Evolutionary conservation across 345 rosid species (phyloP), one percentile per base, ranked within the genome.

Genomic region (Pistacia integerrima): DNA sequence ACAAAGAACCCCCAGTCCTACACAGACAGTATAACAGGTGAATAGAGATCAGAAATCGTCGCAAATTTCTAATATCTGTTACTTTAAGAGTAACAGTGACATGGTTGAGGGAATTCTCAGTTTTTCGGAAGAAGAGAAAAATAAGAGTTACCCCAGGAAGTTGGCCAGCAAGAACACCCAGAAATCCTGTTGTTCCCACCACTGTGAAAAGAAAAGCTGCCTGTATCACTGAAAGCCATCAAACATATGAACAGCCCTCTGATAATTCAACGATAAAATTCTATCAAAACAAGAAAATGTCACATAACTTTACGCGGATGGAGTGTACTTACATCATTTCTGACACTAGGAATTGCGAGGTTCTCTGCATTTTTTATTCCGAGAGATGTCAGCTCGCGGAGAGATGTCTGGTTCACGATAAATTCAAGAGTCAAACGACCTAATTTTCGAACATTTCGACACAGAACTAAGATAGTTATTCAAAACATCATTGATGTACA

Each of bases 1-100:
- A 91, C 77, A 81, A 93, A 95, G 91, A 95, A 95, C 52, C 99
- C 99, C 98, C 99, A 95, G 71, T 95, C 99, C 98, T 93, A 81
- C 69, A 78, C 28, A n/a, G 22, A 64, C 54, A 17, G 16, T 22
- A 25, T 1, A 51, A 13, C 63, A 38, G 8, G 8, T 49, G 25
- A 12, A 64, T 9, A n/a, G 6, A 41, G 62, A 73, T 30, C 49
- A 13, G 46, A 41, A 41, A 41, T 41, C 8, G 46, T 6, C 9
- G 8, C 46, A 41, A 41, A 41, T 41, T 17, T 72, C 22, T n/a
- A 60, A 28, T 11, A 46, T 52, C 35, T 16, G 11, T 69, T 69
- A 28, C 73, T 52, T 54, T 69, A 2, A 25, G 2, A 28, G 67
- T 56, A 56, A 9, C 2, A 8, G 25, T 9, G 36, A 17, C 77